Percentiles rank a stretch among this genome's conserved stretches.
phyloP scores from a whole-genome alignment of 441 rosid species.

The Pelargonium fulgidum region DNA sequence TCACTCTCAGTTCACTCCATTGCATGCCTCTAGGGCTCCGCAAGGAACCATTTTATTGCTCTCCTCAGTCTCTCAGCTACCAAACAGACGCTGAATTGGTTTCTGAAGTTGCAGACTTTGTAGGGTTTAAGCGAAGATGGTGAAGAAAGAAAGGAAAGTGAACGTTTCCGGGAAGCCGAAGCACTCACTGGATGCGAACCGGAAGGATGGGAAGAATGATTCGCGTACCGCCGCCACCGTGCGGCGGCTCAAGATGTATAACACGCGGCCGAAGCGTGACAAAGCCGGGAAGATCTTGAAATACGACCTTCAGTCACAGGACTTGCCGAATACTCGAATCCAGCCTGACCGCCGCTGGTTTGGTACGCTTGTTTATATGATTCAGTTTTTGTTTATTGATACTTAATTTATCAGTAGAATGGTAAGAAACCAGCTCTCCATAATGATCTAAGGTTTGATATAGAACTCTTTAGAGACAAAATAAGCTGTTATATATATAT shows the following conservation, averaged over 20 bases:
- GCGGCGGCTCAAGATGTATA: constrained; percentile 82
- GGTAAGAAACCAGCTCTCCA: no score
- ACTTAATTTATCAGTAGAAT: no score
- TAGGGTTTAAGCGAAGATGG: constrained; percentile 32
- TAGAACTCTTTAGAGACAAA: no score
- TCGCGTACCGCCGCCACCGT: constrained; percentile 67
- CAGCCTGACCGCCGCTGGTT: constrained; percentile 89
- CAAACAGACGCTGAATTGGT: not conserved
- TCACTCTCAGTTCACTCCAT: no score
- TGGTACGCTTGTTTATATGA: constrained; percentile 35
- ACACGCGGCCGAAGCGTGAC: constrained; percentile 46
- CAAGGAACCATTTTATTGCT: no score
- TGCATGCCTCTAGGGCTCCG: no score
- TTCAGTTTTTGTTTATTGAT: not conserved
- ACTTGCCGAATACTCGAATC: constrained; percentile 68
- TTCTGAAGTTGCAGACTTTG: not conserved
- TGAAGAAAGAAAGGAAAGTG: constrained; percentile 54
- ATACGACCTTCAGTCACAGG: constrained; percentile 68
- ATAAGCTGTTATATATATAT: no score
- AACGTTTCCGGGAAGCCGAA: constrained; percentile 78
- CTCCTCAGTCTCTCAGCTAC: not conserved
- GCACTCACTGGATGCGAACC: constrained; percentile 77
- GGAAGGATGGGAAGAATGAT: constrained; percentile 46
- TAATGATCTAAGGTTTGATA: no score
- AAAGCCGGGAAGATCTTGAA: constrained; percentile 49